Evolutionary conservation across 2,329 filamentous ascomycete genomes (phyloP).

Genomic region (Aphanoascus verrucosus): DNA sequence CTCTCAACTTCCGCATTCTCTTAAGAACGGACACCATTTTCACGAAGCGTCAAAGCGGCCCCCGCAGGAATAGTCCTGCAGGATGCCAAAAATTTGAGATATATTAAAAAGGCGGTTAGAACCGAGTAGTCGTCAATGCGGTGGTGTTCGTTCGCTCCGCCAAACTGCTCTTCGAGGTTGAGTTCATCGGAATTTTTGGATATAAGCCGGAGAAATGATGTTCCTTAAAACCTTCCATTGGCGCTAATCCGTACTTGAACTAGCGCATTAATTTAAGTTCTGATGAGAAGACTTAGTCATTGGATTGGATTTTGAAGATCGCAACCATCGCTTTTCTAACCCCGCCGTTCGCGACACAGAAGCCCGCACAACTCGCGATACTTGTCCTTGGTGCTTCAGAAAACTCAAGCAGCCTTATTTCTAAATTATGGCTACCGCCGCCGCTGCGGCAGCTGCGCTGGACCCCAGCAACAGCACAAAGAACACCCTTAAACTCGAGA

Average conservation of each 20-base stretch:
- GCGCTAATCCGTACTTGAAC: neutral
- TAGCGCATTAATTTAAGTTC: neutral
- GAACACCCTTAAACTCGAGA: slow-evolving; percentile 57
- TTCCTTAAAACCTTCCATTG: neutral
- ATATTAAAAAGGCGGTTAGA: neutral
- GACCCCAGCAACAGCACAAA: slow-evolving; percentile 45
- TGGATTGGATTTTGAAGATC: neutral
- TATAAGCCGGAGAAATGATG: neutral
- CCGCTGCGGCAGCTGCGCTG: slow-evolving; percentile 43
- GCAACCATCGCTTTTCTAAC: neutral
- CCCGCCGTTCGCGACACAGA: neutral
- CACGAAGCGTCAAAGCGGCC: slow-evolving; percentile 10
- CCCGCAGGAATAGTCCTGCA: slow-evolving; percentile 5
- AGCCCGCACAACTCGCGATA: neutral
- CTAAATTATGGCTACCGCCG: slow-evolving; percentile 27
- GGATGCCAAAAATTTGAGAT: neutral
- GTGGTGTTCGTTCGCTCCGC: neutral
- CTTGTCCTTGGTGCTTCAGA: neutral
- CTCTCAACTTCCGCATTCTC: slow-evolving; percentile 63
- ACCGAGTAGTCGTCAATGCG: neutral
- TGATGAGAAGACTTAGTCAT: neutral
- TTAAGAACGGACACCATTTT: slow-evolving; percentile 43
- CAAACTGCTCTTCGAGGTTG: neutral
- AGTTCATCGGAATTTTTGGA: slow-evolving; percentile 9
- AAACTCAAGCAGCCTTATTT: neutral